Base-by-base conservation (phyloP, 164 flowering plant species). In the Stephania yunnanensis region DNA sequence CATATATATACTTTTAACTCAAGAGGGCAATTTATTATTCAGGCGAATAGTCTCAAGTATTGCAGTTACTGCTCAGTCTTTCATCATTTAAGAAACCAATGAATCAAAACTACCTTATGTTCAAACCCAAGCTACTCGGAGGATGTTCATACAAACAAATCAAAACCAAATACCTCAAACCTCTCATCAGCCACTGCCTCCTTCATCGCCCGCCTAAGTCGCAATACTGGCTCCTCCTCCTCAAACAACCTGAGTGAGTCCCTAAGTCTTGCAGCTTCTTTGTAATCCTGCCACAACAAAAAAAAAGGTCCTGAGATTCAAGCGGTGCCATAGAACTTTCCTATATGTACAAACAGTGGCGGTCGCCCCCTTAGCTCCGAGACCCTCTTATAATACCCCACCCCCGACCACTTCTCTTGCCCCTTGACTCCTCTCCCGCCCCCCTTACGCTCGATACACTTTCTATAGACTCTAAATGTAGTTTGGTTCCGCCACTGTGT, bases 221-320 rank as follows among this genome's bases (percentile, higher is more conserved):
- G 90, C 79, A 95, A 75, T 66, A 92, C 87, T 1, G 97, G 98
- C 79, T 92, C 97, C 76, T 88, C 92, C 52, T 91, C 92, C 83
- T 91, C 98, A 77, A 92, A 92, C 22, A 83, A 75, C 80, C 79
- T 92, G 83, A 95, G 78, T 0, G 97, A 91, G 81, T 92, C 97
- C 61, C 98, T 86, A 68, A 95, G 80, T 75, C 97, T 88, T 22
- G 97, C 98, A 65, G 98, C 98, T 83, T 94, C 97, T 78, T 94
- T 84, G 75, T 91, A 94, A 78, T 94, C 88, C 98, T 92, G 70
- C 77, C 78, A 74, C 11, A 3, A 74, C 11, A 3, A 10, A 12
- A 42, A 65, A 71, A 77, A 25, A 25, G 36, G 7, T 64, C 50
- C n/a, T 22, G 29, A 58, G 3, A 20, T 72, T 30, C 30, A 29